A percentile compares a stretch with the other conserved stretches of the same genome.
phyloP scores from a whole-genome alignment of 208 protist genomes.

The Leishmania lainsoni region DNA sequence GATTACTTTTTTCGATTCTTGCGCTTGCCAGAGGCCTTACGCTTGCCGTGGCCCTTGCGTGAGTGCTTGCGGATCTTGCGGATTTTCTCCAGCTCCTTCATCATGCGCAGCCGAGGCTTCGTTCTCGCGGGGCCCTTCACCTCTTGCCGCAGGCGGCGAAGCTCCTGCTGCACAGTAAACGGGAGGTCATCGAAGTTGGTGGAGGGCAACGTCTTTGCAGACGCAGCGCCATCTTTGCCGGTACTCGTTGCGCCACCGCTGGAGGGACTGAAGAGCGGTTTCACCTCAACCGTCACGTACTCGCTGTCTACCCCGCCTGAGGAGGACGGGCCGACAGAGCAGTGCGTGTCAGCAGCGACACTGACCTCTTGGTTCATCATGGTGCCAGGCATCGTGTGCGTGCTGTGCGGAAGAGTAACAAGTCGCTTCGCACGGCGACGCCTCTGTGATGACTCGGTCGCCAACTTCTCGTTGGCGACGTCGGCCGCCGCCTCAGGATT shows the following conservation, averaged over 20 bases:
- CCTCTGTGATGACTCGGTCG: conserved; percentile 15
- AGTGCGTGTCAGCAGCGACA: not conserved
- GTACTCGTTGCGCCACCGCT: not conserved
- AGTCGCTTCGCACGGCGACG: conserved; percentile 24
- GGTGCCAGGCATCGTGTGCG: conserved; percentile 61
- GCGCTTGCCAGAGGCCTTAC: conserved; percentile 79
- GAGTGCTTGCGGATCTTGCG: conserved; percentile 88
- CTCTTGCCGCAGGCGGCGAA: conserved; percentile 69
- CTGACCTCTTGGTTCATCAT: conserved; percentile 42
- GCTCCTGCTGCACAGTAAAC: conserved; percentile 71
- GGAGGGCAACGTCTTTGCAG: conserved; percentile 39
- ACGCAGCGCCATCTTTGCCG: not conserved
- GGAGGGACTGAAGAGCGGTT: conserved; percentile 54
- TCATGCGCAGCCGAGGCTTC: conserved; percentile 69
- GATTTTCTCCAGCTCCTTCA: conserved; percentile 90
- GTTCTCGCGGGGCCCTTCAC: conserved; percentile 75
- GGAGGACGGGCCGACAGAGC: not conserved
- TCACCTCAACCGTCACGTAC: conserved; percentile 75
- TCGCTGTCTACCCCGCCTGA: conserved; percentile 42
- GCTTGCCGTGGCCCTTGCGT: conserved; percentile 89
- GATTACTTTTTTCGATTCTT: conserved; percentile 76
- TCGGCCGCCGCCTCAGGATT: conserved; percentile 20
- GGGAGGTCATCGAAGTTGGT: conserved; percentile 85
- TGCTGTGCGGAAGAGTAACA: conserved; percentile 36
- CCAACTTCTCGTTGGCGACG: conserved; percentile 10